phyloP scores from a whole-genome alignment of 495 filamentous ascomycete species.

The Aspergillus avenaceus region DNA sequence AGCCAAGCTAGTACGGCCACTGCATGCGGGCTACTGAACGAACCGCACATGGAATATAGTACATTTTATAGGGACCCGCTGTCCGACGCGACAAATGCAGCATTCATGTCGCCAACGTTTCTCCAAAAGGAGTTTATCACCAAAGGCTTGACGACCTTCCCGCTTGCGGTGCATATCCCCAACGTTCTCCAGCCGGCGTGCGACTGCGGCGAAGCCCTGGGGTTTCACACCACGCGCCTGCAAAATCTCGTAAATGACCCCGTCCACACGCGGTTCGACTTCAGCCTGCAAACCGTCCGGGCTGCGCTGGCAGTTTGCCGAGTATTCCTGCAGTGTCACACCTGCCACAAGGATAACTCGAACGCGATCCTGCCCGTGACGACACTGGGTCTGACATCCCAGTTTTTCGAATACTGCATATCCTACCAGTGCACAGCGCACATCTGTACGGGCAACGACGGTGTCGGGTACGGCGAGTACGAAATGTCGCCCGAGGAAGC shows the following conservation, averaged over 20 bases:
- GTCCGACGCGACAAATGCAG: conserved; percentile 19
- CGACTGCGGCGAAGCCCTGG: conserved; percentile 32
- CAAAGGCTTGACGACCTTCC: conserved; percentile 28
- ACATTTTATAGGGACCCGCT: conserved; percentile 4
- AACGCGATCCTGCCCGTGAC: conserved; percentile 31
- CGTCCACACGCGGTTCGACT: conserved; percentile 32
- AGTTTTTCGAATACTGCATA: conserved; percentile 35
- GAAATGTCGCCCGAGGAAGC: conserved; percentile 34
- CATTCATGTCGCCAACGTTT: conserved; percentile 36
- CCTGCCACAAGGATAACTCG: conserved; percentile 33
- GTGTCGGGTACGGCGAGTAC: conserved; percentile 38
- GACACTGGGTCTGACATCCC: conserved; percentile 30
- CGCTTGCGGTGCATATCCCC: conserved; percentile 25
- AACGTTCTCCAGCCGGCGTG: conserved; percentile 20
- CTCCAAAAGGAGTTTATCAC: conserved; percentile 27
- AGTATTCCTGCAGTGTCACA: conserved; percentile 32
- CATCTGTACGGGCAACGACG: conserved; percentile 2
- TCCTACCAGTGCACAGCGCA: conserved; percentile 22
- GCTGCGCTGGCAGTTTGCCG: conserved; percentile 30
- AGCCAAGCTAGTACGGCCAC: conserved; percentile 7
- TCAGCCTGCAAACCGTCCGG: conserved; percentile 33
- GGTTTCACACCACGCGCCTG: conserved; percentile 33
- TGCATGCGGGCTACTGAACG: conserved; percentile 9
- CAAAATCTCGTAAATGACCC: conserved; percentile 29
- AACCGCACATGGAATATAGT: conserved; percentile 11